Evolutionary conservation across 345 rosid species (phyloP).

Genomic region (Chamaenerion angustifolium): DNA sequence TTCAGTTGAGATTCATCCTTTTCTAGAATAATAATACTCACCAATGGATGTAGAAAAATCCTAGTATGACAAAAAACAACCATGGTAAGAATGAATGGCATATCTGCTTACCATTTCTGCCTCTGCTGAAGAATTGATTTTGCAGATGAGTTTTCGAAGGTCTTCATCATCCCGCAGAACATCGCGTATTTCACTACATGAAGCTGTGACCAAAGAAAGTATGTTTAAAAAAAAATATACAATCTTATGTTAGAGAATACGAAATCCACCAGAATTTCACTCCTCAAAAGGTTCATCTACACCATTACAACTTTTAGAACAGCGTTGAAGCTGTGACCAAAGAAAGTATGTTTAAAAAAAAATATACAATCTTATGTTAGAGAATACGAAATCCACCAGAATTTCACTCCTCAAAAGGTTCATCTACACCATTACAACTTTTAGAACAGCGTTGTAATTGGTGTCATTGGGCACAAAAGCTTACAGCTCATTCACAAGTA

Average conservation of each 20-base stretch:
- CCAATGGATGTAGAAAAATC: constrained; percentile 1
- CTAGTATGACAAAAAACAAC: no score
- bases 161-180: constrained; percentile 29
- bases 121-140: constrained; percentile 28
- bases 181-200: constrained; percentile 32
- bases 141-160: constrained; percentile 26
- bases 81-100: no score
- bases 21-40: background rate
- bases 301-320: no score
- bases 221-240: constrained; percentile 10
- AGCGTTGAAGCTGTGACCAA: constrained; percentile 19
- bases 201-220: constrained; percentile 20
- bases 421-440: no score
- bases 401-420: no score
- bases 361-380: constrained; percentile 27
- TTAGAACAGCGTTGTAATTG: no score
- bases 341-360: no score
- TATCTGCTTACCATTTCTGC: constrained; percentile 26
- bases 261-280: no score
- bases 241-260: constrained; percentile 16
- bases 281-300: no score
- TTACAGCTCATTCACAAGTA: no score
- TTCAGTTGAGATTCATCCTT: constrained; percentile 12
- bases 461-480: no score
- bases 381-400: no score